phyloP scores from a whole-genome alignment of 1,284 basidiomycete species.

The Apiotrichum siamense region DNA sequence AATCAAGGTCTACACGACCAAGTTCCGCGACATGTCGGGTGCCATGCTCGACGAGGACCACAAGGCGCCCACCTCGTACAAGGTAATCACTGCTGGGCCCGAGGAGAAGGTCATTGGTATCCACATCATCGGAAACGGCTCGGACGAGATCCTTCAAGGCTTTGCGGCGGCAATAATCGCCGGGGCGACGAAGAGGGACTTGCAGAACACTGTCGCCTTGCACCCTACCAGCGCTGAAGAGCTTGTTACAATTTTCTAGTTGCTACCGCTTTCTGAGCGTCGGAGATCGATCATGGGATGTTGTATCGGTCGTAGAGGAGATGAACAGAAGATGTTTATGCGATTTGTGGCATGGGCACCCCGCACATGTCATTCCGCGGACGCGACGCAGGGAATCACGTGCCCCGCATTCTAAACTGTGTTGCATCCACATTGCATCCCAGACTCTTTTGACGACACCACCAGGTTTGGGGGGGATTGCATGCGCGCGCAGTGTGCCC shows the following conservation, averaged over 20 bases:
- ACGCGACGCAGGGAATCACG: too few relatives aligned
- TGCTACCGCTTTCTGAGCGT: too few relatives aligned
- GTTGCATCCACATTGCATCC: too few relatives aligned
- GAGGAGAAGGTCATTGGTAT: conserved; percentile 93
- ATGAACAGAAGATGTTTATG: too few relatives aligned
- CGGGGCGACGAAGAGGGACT: conserved; percentile 77
- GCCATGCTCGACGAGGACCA: conserved; percentile 75
- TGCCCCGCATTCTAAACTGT: too few relatives aligned
- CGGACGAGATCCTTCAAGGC: conserved; percentile 4
- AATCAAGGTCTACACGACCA: conserved; percentile 77
- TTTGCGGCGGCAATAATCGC: conserved; percentile 90
- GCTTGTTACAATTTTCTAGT: conserved; percentile 38
- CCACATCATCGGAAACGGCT: conserved; percentile 81
- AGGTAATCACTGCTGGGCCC: conserved; percentile 75
- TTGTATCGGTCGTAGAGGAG: too few relatives aligned
- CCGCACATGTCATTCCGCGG: too few relatives aligned
- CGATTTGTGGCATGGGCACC: too few relatives aligned
- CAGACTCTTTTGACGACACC: too few relatives aligned
- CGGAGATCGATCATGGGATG: too few relatives aligned
- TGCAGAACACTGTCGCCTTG: conserved; percentile 86
- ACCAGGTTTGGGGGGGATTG: too few relatives aligned
- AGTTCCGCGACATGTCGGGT: conserved; percentile 78
- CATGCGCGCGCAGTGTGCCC: too few relatives aligned
- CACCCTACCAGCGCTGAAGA: conserved; percentile 51
- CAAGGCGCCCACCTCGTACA: conserved; percentile 90